These are phyloP conservation scores for Alternaria arbusti DNA, from an alignment of 2,329 filamentous ascomycete genomes.

Conservation along the genomic window DNA sequence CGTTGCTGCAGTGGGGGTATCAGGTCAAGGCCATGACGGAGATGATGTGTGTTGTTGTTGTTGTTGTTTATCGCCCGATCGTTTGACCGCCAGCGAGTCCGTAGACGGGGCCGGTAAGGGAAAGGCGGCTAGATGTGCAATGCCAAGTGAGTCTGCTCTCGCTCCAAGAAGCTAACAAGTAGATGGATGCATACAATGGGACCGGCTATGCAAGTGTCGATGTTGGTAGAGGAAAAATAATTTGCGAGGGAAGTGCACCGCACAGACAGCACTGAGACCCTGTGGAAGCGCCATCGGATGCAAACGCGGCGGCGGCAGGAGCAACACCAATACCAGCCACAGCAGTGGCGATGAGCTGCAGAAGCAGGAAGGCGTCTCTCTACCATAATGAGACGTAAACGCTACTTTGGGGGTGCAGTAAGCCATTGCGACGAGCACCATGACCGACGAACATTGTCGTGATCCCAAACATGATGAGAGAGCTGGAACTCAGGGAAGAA, in stretches of 20 bases:
- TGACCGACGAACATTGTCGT: conserved; percentile 2
- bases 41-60: conserved; percentile 23
- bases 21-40: conserved; percentile 23
- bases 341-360: conserved; percentile 16
- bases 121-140: conserved; percentile 35
- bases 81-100: conserved; percentile 21
- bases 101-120: conserved; percentile 35
- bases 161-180: conserved; percentile 44
- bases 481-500: no score
- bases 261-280: not conserved
- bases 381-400: not conserved
- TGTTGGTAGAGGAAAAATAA: conserved; percentile 8
- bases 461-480: conserved; percentile 13
- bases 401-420: not conserved
- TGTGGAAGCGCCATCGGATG: conserved; percentile 19
- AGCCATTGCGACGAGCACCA: conserved; percentile 16
- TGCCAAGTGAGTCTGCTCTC: conserved; percentile 32
- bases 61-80: conserved; percentile 21
- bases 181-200: conserved; percentile 41
- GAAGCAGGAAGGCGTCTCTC: conserved; percentile 15
- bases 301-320: conserved; percentile 31
- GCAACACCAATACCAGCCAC: conserved; percentile 19
- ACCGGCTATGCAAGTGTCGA: conserved; percentile 18
- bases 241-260: conserved; percentile 12
- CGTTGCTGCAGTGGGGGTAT: conserved; percentile 16